Evolutionary conservation across 305 asterid species (phyloP).

Genomic region (Fraxinus sp.): DNA sequence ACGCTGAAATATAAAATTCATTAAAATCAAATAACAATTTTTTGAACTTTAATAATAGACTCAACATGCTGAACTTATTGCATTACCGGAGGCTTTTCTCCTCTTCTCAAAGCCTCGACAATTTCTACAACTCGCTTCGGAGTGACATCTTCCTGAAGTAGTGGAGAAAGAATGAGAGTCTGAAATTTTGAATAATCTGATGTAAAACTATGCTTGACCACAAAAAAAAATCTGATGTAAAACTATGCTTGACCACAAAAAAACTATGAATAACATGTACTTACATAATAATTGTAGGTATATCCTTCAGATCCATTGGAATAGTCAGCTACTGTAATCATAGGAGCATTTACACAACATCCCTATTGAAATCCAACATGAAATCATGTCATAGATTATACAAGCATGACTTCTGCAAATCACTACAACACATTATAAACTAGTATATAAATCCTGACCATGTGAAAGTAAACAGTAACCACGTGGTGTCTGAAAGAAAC

Average conservation of each 20-base stretch:
- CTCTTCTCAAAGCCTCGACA: constrained; percentile 84
- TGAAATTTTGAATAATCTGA: not conserved
- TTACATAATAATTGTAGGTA: constrained; percentile 74
- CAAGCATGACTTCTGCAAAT: not conserved
- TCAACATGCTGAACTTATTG: not conserved
- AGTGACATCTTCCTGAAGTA: constrained; percentile 83
- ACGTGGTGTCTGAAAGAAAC: not conserved
- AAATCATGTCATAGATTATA: constrained; percentile 17
- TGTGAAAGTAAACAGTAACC: not conserved
- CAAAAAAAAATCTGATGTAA: too few species aligned
- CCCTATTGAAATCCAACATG: constrained; percentile 50
- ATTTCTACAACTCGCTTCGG: constrained; percentile 85
- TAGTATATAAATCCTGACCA: not conserved
- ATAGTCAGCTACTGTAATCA: constrained; percentile 98
- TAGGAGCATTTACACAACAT: constrained; percentile 95
- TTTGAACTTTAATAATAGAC: not conserved
- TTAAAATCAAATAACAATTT: constrained; percentile 1
- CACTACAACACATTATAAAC: not conserved
- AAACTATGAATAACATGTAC: constrained; percentile 23
- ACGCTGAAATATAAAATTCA: constrained; percentile 47
- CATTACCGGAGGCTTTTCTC: constrained; percentile 95
- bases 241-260: not conserved
- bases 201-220: not conserved
- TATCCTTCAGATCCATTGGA: constrained; percentile 96
- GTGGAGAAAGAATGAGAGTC: not conserved